Percentiles rank a stretch among this genome's conserved stretches.
Evolutionary conservation across 306 rosid species (phyloP).

Genomic region (Abrus pulchellus): DNA sequence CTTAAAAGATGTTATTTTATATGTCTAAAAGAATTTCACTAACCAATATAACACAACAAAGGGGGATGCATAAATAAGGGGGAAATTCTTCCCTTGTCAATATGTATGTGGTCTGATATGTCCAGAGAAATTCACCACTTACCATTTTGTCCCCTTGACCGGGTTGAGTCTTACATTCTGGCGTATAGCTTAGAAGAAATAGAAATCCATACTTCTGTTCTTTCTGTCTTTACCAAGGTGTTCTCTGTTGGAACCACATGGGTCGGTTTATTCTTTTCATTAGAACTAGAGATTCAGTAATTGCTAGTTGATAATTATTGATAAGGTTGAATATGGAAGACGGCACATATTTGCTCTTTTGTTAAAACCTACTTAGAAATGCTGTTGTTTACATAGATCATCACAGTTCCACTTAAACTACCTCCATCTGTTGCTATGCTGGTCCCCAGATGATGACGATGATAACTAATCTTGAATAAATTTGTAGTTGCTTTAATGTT

Average conservation of each 20-base stretch:
- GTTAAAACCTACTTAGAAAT: not conserved
- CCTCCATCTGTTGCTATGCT: not conserved
- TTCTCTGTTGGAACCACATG: not conserved
- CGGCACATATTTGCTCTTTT: not conserved
- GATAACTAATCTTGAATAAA: not conserved
- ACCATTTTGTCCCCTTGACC: not conserved
- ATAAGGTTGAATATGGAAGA: not conserved
- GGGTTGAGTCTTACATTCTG: not conserved
- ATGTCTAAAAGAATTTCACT: constrained; percentile 9
- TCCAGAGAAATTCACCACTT: not conserved
- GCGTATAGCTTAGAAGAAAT: not conserved
- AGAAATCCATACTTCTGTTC: not conserved
- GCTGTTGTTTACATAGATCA: not conserved
- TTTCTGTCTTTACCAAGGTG: not conserved
- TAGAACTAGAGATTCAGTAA: not conserved
- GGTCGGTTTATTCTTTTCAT: not conserved
- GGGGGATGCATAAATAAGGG: constrained; percentile 3
- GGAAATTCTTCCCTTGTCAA: not conserved
- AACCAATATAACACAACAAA: not conserved
- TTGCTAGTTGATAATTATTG: not conserved
- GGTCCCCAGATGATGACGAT: not conserved
- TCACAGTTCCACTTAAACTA: not conserved
- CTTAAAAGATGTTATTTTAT: constrained; percentile 11
- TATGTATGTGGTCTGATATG: not conserved
- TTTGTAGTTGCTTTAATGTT: constrained; percentile 21